Evolutionary conservation across 2,329 filamentous ascomycete species (phyloP), one percentile per base, ranked within the genome.

Genomic region (Aureobasidium zeae): DNA sequence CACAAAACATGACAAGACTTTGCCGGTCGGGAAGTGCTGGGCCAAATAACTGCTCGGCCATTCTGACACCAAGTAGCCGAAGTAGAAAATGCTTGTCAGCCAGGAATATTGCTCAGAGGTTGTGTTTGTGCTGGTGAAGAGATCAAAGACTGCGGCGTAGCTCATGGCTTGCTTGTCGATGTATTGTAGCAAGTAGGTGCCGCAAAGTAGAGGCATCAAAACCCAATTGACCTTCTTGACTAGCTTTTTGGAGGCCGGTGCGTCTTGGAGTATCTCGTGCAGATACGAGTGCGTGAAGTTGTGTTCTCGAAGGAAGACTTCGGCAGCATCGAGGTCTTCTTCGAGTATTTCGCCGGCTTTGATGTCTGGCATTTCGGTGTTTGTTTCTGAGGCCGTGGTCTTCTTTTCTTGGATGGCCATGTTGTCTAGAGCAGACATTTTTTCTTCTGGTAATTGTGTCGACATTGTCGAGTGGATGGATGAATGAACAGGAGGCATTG

Each of bases 81-180:
- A 63, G 48, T 75, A 76, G 53, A 76, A 76, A 4, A 76, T 69
- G 16, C 65, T 70, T 1, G 70, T 68, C n/a, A 74, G 63, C 71
- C 72, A 75, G 34, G 64, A 65, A 48, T 76, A 77, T 39, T 74
- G 58, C 1, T 60, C 59, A 11, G 61, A 55, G 1, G 57, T 65
- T 51, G 74, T 73, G 13, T 64, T 58, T 0, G 72, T 73, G 16
- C 66, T 65, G 10, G 59, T 56, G 48, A 75, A 69, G 0, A 77
- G 59, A 35, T 76, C 74, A 47, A 76, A 76, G 0, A 77, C 70
- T 2, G 73, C 72, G 0, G 69, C 66, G 52, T 76, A 76, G 0
- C 66, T 65, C 4, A 76, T 58, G 0, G 72, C 69, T 48, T 71
- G 67, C 57, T 77, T 77, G 45, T 55, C 54, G 19, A 55, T 51